phyloP scores from a whole-genome alignment of 441 rosid species.

The Pelargonium myrrhifolium region DNA sequence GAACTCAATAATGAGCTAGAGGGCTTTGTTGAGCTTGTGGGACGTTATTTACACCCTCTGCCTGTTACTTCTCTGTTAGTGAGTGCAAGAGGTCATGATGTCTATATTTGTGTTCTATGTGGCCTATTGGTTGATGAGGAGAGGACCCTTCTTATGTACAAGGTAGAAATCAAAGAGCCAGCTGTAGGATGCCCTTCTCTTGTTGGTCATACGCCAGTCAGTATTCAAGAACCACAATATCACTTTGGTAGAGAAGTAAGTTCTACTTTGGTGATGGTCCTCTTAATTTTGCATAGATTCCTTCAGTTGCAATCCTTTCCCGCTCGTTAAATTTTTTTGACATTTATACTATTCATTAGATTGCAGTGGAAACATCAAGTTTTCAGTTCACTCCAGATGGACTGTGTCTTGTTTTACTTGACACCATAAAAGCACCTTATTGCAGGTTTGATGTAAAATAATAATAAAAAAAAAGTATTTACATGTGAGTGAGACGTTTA shows the following conservation, averaged over 20 bases:
- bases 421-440: constrained; percentile 55
- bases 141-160: constrained; percentile 60
- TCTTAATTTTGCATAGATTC: constrained; percentile 12
- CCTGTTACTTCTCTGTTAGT: constrained; percentile 53
- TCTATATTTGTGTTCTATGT: constrained; percentile 56
- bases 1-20: constrained; percentile 38
- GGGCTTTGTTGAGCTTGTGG: constrained; percentile 44
- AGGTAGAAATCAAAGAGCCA: constrained; percentile 41
- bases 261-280: constrained; percentile 12
- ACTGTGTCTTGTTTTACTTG: constrained; percentile 51
- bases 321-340: constrained; percentile 12
- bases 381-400: constrained; percentile 73
- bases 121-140: constrained; percentile 36
- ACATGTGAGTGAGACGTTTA: constrained; percentile 6
- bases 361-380: constrained; percentile 46
- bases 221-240: constrained; percentile 39
- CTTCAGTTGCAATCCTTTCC: constrained; percentile 10
- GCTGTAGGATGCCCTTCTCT: constrained; percentile 57
- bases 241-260: constrained; percentile 42
- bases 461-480: constrained; percentile 3
- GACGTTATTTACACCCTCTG: constrained; percentile 69
- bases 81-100: constrained; percentile 42
- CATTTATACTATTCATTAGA: constrained; percentile 32
- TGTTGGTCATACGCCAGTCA: constrained; percentile 54
- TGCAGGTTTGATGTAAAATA: constrained; percentile 59